phyloP scores from a whole-genome alignment of 345 rosid species.

The Pistacia atlantica region DNA sequence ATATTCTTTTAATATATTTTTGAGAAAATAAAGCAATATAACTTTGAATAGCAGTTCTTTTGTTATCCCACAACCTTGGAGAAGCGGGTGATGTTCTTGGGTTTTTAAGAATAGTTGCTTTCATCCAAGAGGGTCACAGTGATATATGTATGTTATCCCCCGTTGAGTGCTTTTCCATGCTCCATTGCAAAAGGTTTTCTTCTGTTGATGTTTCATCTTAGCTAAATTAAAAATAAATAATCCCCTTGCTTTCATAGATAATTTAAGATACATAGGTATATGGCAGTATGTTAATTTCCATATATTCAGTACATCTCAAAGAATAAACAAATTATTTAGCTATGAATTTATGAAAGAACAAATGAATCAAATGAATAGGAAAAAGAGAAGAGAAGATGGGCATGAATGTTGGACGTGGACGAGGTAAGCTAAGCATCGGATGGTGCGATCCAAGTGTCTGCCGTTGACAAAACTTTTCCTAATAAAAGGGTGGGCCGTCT shows the following conservation, averaged over 20 bases:
- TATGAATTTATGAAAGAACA: conserved; percentile 2
- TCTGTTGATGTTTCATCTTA: too few relatives aligned
- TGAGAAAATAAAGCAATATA: conserved; percentile 3
- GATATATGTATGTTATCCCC: background rate
- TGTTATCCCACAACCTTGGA: background rate
- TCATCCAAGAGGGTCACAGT: background rate
- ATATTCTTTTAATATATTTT: conserved; percentile 19
- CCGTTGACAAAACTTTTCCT: conserved; percentile 94
- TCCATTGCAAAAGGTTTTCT: background rate
- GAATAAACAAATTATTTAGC: conserved; percentile 16
- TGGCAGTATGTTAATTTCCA: background rate
- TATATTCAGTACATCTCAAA: background rate
- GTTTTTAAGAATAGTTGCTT: background rate
- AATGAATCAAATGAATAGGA: conserved; percentile 2
- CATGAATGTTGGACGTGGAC: background rate
- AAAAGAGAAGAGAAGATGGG: background rate
- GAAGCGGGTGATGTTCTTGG: background rate
- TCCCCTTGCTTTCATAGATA: too few relatives aligned
- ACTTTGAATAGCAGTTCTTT: conserved; percentile 4
- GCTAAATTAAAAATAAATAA: too few relatives aligned
- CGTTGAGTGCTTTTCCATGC: background rate
- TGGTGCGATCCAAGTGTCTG: conserved; percentile 88
- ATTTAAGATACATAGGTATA: background rate
- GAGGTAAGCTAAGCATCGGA: conserved; percentile 58
- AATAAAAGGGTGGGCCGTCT: conserved; percentile 77